These are phyloP conservation scores for Xylariaceae sp. DNA, from an alignment of 2,329 filamentous ascomycete species.

Conservation along the genomic window DNA sequence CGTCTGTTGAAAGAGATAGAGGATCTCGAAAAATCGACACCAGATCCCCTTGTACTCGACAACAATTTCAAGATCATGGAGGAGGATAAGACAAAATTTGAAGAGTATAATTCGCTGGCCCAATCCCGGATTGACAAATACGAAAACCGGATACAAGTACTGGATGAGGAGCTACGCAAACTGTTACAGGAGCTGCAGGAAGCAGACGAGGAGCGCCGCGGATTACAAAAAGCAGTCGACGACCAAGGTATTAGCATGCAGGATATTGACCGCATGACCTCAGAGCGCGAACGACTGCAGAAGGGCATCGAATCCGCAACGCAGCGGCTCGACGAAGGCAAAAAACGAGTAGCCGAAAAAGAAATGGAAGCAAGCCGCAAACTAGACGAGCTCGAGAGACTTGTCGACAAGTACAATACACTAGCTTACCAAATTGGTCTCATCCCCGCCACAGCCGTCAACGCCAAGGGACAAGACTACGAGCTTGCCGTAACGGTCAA, in stretches of 20 bases:
- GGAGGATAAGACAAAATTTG: conserved; percentile 91
- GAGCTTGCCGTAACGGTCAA: conserved; percentile 82
- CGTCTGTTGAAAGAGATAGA: conserved; percentile 81
- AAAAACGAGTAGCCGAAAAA: conserved; percentile 76
- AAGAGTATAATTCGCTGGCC: conserved; percentile 85
- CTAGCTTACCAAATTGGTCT: conserved; percentile 90
- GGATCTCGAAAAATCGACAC: conserved; percentile 80
- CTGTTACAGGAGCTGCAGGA: conserved; percentile 69
- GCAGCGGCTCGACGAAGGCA: conserved; percentile 76
- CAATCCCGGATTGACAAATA: conserved; percentile 86
- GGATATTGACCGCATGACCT: conserved; percentile 98
- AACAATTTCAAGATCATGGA: conserved; percentile 90
- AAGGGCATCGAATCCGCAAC: conserved; percentile 76
- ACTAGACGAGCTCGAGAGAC: conserved; percentile 86
- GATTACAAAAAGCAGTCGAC: conserved; percentile 82
- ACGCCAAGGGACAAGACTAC: conserved; percentile 80
- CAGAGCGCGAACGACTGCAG: conserved; percentile 89
- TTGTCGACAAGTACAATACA: conserved; percentile 89
- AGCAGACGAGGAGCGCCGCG: conserved; percentile 75
- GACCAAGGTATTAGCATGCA: conserved; percentile 92
- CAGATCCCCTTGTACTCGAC: conserved; percentile 78
- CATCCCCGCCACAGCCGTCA: conserved; percentile 78
- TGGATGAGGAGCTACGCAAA: conserved; percentile 85
- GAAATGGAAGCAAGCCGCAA: conserved; percentile 82
- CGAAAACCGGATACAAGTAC: conserved; percentile 69